Conservation (phyloP, 2,329 filamentous ascomycete genomes). For the Epichloe scottii region DNA sequence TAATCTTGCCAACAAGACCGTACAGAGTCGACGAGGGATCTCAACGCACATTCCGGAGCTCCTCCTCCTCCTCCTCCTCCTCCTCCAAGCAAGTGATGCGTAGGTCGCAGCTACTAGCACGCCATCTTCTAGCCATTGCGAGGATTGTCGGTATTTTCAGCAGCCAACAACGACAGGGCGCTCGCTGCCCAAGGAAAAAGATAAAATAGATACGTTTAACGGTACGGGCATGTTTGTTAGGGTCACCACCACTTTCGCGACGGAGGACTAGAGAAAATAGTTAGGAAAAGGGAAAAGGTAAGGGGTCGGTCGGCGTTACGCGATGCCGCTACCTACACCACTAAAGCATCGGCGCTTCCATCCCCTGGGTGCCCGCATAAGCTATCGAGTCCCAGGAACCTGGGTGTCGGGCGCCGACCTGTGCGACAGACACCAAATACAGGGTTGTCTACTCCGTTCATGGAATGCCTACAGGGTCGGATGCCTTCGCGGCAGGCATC, state of each 20-base stretch:
- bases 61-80: too few species aligned
- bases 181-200: not conserved
- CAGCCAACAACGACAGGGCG: not conserved
- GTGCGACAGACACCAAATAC: not conserved
- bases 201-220: constrained; percentile 2
- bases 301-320: not conserved
- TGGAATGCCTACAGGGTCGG: too few species aligned
- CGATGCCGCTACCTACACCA: not conserved
- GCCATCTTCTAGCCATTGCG: not conserved
- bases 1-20: too few species aligned
- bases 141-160: not conserved
- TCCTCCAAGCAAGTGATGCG: too few species aligned
- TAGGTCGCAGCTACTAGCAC: too few species aligned
- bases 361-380: not conserved
- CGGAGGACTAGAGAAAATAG: not conserved
- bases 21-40: too few species aligned
- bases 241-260: not conserved
- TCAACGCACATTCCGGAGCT: too few species aligned
- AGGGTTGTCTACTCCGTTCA: not conserved
- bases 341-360: not conserved
- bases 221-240: constrained; percentile 1
- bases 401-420: constrained; percentile 3
- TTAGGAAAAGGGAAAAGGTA: not conserved
- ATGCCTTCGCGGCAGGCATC: too few species aligned
- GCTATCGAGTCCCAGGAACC: constrained; percentile 4